Evolutionary conservation across 805 yeast species (phyloP).

Genomic region (Scheffersomyces amazonensis): DNA sequence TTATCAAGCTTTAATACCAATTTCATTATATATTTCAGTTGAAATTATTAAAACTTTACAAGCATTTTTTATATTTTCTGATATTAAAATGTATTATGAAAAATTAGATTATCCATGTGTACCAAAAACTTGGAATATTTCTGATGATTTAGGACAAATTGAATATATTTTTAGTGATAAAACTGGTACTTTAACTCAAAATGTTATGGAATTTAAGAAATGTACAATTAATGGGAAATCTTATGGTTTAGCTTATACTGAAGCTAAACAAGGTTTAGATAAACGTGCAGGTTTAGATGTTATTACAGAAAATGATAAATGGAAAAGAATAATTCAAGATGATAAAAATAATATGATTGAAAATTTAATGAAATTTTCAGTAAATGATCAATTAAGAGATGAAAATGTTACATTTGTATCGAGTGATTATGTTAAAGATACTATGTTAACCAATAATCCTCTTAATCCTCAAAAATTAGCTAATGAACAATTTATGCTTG

Average conservation of each 20-base stretch:
- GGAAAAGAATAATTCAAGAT: slow-evolving; percentile 36
- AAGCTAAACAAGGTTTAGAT: slow-evolving; percentile 70
- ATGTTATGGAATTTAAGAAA: slow-evolving; percentile 78
- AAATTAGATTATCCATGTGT: slow-evolving; percentile 70
- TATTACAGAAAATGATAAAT: slow-evolving; percentile 42
- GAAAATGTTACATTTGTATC: slow-evolving; percentile 62
- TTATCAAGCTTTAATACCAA: slow-evolving; percentile 77
- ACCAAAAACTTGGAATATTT: slow-evolving; percentile 80
- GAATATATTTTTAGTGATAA: slow-evolving; percentile 81
- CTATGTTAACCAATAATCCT: slow-evolving; percentile 31
- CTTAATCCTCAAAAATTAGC: slow-evolving; percentile 38
- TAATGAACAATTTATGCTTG: slow-evolving; percentile 58
- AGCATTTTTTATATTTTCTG: slow-evolving; percentile 73
- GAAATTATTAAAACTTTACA: slow-evolving; percentile 78
- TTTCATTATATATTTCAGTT: slow-evolving; percentile 73
- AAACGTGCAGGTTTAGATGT: slow-evolving; percentile 65
- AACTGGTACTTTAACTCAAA: slow-evolving; percentile 82
- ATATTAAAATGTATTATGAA: slow-evolving; percentile 66
- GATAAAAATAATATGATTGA: slow-evolving; percentile 50
- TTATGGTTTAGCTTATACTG: slow-evolving; percentile 76
- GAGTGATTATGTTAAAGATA: slow-evolving; percentile 53
- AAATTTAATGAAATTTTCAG: slow-evolving; percentile 25
- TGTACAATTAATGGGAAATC: slow-evolving; percentile 66
- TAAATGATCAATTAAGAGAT: slow-evolving; percentile 49
- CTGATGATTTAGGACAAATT: slow-evolving; percentile 82